Base-by-base conservation (phyloP, 2,329 filamentous ascomycete species). In the Ascochyta fabae region DNA sequence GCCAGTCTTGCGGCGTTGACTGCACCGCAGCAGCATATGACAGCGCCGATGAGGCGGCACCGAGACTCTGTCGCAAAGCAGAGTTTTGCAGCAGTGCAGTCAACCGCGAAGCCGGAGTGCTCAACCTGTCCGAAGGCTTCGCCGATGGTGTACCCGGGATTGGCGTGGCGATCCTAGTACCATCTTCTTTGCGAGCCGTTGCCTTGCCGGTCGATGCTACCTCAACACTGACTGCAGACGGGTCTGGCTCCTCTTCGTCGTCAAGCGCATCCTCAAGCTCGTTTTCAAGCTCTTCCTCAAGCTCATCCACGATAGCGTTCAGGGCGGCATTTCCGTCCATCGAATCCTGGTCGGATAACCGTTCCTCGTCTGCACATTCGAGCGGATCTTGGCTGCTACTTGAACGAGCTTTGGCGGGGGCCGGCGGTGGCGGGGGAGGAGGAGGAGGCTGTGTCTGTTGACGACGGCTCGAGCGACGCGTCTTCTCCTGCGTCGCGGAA, bases 301-400 rank as follows among this genome's bases (percentile, higher is more conserved):
- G 80, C 64, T 96, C 91, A 56, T 93, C 92, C n/a, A 97, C 88
- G 58, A 98, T 90, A 22, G 91, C 88, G 73, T 96, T 91, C 46
- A 98, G 79, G 6, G 89, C 78, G 12, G 78, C 78, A 8, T 79
- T 80, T 29, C 90, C 88, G 15, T 87, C 87, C 51, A 87, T 80
- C 2, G 88, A 87, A 15, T 91, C 88, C 13, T 88, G 87, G 33
- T 90, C 89, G 13, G 88, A 88, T 12, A 97, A 76, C 49, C 91
- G 91, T 72, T 90, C 90, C 77, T 98, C 94, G 71, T 98, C 94
- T 7, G 92, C 93, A 74, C 94, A 97, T 77, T 98, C 95, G 3
- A 98, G 80, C 3, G 89, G 88, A 65, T 89, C 86, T 39, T 71
- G 71, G 29, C 64, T 65, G 42, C 59, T 68, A 24, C 61, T 62